Base-by-base conservation (phyloP, 768 basidiomycete genomes). In the Leccinum subgranulosum region DNA sequence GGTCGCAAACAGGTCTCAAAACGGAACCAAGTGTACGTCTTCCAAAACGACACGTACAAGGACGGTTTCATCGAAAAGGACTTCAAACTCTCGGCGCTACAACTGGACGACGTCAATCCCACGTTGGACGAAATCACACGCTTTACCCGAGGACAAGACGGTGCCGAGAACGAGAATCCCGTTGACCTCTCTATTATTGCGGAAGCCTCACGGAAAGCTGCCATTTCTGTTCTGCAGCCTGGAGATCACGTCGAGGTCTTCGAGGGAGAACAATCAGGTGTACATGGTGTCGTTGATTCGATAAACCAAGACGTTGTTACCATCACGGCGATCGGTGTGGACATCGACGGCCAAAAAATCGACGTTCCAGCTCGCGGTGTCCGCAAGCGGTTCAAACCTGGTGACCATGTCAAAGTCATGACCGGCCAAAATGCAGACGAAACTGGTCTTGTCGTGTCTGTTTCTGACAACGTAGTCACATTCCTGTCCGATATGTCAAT, bases 371-470 rank as follows among this genome's bases (percentile, higher is more conserved):
- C 92, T 1, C 80, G 90, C 54, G 90, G 90, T 69, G 94, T 98
- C 3, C 80, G 95, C 65, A 99, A 99, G 75, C 81, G 88, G 46
- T 98, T 99, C 80, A 94, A 93, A 70, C 83, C 94, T 55, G 97
- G 97, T 67, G 96, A 98, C 74, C 97, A 99, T 66, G 94, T 99
- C 74, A 98, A 98, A 75, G 96, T 98, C 56, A 94, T 98, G 87
- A 81, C 87, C 15, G 97, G 97, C 23, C 87, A 94, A 73, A 97
- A 98, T 68, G 84, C 85, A 8, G 92, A 97, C 66, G 95, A 97
- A 73, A 95, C 94, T 3, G 97, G 97, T 76, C 80, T 98, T 65
- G 96, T 99, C 36, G 90, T 98, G 23, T 88, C 93, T 21, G 88
- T 95, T 19, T 79, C 88, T 4, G 92, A 92, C 65, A 92, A 94